A percentile compares a stretch with the other conserved stretches of the same genome.
These are phyloP conservation scores for Pseudocercospora vitis DNA, from an alignment of 2,329 filamentous ascomycete genomes.

Conservation along the genomic window DNA sequence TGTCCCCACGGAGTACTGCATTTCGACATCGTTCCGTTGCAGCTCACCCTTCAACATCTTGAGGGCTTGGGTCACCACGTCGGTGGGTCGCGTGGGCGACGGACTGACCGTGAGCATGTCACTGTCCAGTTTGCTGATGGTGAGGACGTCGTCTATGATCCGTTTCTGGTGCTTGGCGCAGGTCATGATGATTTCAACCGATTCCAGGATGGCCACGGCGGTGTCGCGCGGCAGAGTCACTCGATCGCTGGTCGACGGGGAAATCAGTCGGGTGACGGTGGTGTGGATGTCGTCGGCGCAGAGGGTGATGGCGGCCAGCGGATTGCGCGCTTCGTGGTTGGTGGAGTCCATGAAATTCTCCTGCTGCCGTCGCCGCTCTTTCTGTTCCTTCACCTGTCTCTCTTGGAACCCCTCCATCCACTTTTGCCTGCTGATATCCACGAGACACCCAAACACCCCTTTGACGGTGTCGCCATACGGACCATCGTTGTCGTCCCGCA, in stretches of 20 bases:
- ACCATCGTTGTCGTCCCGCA: constrained; percentile 10
- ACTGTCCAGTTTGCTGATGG: constrained; percentile 41
- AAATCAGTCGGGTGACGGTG: constrained; percentile 4
- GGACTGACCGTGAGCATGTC: constrained; percentile 40
- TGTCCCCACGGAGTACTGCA: constrained; percentile 40
- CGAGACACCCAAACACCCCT: constrained; percentile 42
- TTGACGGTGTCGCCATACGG: constrained; percentile 22
- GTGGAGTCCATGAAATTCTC: constrained; percentile 36
- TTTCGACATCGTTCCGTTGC: constrained; percentile 37
- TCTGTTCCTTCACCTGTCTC: constrained; percentile 40
- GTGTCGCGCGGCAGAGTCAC: background rate
- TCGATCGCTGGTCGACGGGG: background rate
- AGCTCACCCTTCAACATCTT: constrained; percentile 44
- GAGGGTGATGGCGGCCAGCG: constrained; percentile 45
- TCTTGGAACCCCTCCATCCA: constrained; percentile 43
- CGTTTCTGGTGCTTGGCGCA: constrained; percentile 37
- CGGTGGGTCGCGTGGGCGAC: constrained; percentile 36
- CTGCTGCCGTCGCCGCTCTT: constrained; percentile 37
- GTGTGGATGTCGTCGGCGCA: constrained; percentile 43
- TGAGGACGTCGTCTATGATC: constrained; percentile 50
- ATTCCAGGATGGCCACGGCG: constrained; percentile 22
- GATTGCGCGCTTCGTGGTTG: constrained; percentile 47
- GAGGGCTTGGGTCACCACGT: constrained; percentile 37
- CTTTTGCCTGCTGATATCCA: constrained; percentile 43
- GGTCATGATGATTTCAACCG: constrained; percentile 32